phyloP scores from a whole-genome alignment of 257 asterid species.

The Paulownia fortunei region DNA sequence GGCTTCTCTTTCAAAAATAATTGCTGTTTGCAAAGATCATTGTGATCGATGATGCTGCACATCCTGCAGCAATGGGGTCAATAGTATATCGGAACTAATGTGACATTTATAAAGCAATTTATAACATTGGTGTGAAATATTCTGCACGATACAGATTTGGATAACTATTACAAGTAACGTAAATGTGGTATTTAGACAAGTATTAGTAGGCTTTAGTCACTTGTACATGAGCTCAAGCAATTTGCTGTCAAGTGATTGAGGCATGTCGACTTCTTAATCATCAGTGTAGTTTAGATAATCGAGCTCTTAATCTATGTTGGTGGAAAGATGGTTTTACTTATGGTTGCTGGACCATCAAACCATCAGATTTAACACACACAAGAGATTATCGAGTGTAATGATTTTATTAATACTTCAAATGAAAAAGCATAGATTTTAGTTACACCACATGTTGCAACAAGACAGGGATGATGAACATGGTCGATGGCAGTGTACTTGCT shows the following conservation, averaged over 20 bases:
- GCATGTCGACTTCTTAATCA: background rate
- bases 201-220: background rate
- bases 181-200: background rate
- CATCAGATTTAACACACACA: background rate
- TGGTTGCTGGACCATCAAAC: background rate
- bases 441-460: background rate
- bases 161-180: background rate
- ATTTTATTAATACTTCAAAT: constrained; percentile 9
- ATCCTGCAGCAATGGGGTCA: too few species aligned
- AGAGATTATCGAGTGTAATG: background rate
- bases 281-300: background rate
- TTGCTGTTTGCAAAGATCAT: background rate
- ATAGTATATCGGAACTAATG: too few species aligned
- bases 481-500: background rate
- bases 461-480: background rate
- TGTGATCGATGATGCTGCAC: too few species aligned
- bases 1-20: background rate
- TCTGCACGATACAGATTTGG: background rate
- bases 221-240: constrained; percentile 8
- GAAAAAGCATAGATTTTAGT: constrained; percentile 8
- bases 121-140: too few species aligned
- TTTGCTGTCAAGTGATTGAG: background rate
- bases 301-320: background rate
- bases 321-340: background rate
- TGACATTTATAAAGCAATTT: too few species aligned